Evolutionary conservation across 768 basidiomycete genomes (phyloP).

Genomic region (Lyophyllum decastes): DNA sequence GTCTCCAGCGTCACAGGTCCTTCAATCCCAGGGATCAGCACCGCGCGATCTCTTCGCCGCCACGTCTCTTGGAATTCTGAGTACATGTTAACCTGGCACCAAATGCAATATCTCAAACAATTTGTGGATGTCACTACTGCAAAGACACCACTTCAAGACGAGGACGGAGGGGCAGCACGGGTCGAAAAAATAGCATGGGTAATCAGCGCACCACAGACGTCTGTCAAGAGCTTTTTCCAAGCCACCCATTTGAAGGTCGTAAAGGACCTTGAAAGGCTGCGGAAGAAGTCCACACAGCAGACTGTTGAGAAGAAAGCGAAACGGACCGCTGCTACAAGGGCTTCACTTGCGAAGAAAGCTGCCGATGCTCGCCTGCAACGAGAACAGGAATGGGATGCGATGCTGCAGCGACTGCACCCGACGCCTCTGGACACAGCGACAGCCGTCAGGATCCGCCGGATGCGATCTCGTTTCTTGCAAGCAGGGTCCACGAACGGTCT

Average conservation of each 20-base stretch:
- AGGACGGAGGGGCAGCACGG: conserved; percentile 37
- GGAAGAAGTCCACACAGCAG: conserved; percentile 33
- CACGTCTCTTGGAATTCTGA: conserved; percentile 57
- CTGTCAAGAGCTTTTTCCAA: conserved; percentile 46
- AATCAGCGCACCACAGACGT: conserved; percentile 54
- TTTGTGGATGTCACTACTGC: conserved; percentile 44
- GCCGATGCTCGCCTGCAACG: conserved; percentile 59
- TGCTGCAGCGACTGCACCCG: conserved; percentile 59
- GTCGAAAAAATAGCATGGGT: conserved; percentile 53
- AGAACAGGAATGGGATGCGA: conserved; percentile 64
- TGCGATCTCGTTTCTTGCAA: conserved; percentile 61
- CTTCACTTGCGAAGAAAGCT: conserved; percentile 61
- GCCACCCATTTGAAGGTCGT: conserved; percentile 38
- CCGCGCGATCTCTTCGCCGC: conserved; percentile 58
- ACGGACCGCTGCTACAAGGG: conserved; percentile 46
- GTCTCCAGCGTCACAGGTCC: conserved; percentile 22
- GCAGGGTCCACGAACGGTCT: conserved; percentile 50
- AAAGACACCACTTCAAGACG: conserved; percentile 49
- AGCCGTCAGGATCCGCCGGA: conserved; percentile 50
- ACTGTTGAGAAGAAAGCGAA: conserved; percentile 32
- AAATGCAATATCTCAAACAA: conserved; percentile 62
- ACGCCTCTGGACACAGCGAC: conserved; percentile 48
- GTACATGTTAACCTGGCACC: conserved; percentile 69
- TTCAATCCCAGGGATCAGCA: conserved; percentile 24
- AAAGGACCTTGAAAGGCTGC: conserved; percentile 45